Percentiles rank a stretch among this genome's conserved stretches.
Conservation (phyloP, 257 asterid species). For the Solanum etuberosum region DNA sequence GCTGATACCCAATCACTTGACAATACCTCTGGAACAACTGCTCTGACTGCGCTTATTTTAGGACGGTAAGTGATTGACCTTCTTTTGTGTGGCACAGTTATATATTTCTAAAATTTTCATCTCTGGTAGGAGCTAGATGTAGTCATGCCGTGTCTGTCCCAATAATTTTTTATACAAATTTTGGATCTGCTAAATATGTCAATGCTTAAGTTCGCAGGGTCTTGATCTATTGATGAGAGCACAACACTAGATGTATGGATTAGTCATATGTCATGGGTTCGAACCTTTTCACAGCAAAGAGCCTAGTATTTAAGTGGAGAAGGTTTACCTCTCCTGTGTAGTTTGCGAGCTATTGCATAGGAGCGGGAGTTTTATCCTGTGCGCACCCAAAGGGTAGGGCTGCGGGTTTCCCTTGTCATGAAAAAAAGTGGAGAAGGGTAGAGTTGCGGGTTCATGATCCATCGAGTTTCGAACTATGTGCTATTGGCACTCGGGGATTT, state of each 20-base stretch:
- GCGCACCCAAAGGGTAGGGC: neutral
- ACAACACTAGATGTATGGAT: neutral
- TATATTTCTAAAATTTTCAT: neutral
- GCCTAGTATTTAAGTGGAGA: neutral
- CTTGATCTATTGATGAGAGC: neutral
- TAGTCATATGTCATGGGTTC: neutral
- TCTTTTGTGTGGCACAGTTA: neutral
- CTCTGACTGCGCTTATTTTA: conserved; percentile 46
- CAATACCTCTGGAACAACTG: conserved; percentile 67
- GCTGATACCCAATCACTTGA: conserved; percentile 59
- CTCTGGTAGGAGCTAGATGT: neutral
- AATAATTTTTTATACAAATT: neutral
- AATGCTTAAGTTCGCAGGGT: neutral
- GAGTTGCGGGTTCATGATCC: neutral
- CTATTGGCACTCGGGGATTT: neutral
- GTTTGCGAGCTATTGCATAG: neutral
- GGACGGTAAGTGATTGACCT: conserved; percentile 42
- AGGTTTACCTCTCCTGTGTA: neutral
- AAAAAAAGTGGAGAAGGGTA: neutral
- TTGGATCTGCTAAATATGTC: neutral
- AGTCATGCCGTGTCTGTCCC: neutral
- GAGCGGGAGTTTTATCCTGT: neutral
- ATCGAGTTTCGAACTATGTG: neutral
- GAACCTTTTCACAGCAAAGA: neutral
- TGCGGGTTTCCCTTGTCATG: neutral